Percentiles rank a stretch among this genome's conserved stretches.
phyloP scores from a whole-genome alignment of 2,329 filamentous ascomycete species.

The Aspergillus awamori region DNA sequence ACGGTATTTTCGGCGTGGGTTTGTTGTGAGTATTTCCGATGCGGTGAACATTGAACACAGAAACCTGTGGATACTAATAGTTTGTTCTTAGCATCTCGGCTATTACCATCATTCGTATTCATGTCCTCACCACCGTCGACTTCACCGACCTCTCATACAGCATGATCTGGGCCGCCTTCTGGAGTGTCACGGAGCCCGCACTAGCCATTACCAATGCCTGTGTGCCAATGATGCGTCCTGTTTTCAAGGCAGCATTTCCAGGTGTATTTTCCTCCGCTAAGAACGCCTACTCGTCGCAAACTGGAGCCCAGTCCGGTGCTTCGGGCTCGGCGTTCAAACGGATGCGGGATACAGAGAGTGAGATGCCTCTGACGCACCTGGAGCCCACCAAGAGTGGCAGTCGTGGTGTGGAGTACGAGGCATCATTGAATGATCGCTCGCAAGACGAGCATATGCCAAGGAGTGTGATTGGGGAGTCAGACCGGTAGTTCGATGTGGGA shows the following conservation, averaged over 20 bases:
- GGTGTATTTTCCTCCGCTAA: slow-evolving; percentile 7
- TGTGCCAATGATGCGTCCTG: slow-evolving; percentile 28
- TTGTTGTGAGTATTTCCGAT: slow-evolving; percentile 22
- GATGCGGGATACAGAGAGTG: slow-evolving; percentile 4
- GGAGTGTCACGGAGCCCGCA: slow-evolving; percentile 30
- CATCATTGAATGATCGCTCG: slow-evolving; percentile 1
- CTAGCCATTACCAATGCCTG: slow-evolving; percentile 28
- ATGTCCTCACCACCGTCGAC: slow-evolving; percentile 25
- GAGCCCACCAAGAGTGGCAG: not conserved
- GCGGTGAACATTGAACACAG: too few species aligned
- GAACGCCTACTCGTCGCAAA: not conserved
- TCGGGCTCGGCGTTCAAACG: not conserved
- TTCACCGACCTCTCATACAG: slow-evolving; percentile 28
- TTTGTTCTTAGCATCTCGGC: slow-evolving; percentile 23
- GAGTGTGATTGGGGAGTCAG: not conserved
- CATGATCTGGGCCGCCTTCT: slow-evolving; percentile 29
- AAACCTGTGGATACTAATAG: too few species aligned
- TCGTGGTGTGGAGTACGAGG: not conserved
- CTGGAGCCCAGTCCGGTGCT: slow-evolving; percentile 2
- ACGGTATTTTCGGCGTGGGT: slow-evolving; percentile 28
- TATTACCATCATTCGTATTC: slow-evolving; percentile 30
- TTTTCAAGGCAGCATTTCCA: slow-evolving; percentile 23
- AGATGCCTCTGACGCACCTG: slow-evolving; percentile 1
- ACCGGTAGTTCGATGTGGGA: not conserved
- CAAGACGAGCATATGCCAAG: not conserved